Percentiles rank a stretch among this genome's conserved stretches.
phyloP scores from a whole-genome alignment of 805 yeast genomes.

The Candida ulmi region DNA sequence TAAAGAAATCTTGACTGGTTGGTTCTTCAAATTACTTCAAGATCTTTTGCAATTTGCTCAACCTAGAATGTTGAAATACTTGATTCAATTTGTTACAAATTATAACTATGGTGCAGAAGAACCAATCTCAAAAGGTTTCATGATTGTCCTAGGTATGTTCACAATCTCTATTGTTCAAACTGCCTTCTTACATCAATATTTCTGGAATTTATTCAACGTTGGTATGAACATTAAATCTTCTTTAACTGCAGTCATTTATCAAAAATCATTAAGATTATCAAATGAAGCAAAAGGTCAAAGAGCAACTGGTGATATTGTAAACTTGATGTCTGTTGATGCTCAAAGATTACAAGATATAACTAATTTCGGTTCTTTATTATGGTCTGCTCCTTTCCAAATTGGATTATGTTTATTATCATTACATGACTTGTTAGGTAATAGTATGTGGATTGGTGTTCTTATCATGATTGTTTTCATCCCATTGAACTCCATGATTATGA shows the following conservation, averaged over 20 bases:
- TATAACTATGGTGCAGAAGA: constrained; percentile 31
- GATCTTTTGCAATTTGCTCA: constrained; percentile 79
- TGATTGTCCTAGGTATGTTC: constrained; percentile 75
- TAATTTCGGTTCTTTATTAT: constrained; percentile 70
- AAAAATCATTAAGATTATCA: constrained; percentile 62
- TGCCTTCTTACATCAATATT: constrained; percentile 70
- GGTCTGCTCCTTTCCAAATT: constrained; percentile 95
- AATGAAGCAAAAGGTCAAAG: constrained; percentile 66
- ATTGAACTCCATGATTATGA: constrained; percentile 63
- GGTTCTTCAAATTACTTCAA: constrained; percentile 66
- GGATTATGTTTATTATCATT: constrained; percentile 67
- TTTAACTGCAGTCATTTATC: constrained; percentile 59
- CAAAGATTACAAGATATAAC: constrained; percentile 82
- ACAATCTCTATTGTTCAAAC: constrained; percentile 73
- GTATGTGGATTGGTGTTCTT: constrained; percentile 96
- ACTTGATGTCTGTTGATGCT: constrained; percentile 90
- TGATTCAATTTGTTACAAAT: constrained; percentile 55
- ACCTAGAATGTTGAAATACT: constrained; percentile 69
- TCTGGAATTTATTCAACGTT: constrained; percentile 64
- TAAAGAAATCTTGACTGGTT: constrained; percentile 59
- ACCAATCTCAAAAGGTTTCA: constrained; percentile 69
- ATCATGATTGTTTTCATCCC: constrained; percentile 79
- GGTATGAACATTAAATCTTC: constrained; percentile 76
- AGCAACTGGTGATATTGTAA: constrained; percentile 89
- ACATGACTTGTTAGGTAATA: constrained; percentile 67